Base-by-base conservation (phyloP, 345 rosid genomes). In the Carallia brachiata region DNA sequence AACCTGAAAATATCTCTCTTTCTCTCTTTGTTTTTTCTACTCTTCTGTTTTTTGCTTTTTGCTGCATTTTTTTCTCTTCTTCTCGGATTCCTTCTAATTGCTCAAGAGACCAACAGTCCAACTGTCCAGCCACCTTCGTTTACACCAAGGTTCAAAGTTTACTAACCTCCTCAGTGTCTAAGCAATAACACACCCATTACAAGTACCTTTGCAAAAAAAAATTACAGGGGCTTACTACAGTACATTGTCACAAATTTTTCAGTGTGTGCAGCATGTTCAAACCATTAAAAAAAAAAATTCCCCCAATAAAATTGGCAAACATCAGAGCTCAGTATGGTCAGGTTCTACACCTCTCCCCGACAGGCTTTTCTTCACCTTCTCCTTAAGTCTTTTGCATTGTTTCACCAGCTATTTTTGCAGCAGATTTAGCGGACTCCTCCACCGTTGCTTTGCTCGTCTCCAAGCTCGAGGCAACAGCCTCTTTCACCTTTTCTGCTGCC, bases 391-490 rank as follows among this genome's bases (percentile, higher is more conserved):
- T 52, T 3, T 75, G 60, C 6, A 65, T 18, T 2, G 70, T 52
- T 58, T 75, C 47, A 12, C 54, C 63, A 0, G 66, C 73, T 30
- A 75, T 9, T 17, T 52, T 58, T 1, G 70, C 70, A 0, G 74
- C 78, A 17, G 70, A 63, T 68, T 59, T 75, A 0, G 78, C 73
- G 0, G 66, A 56, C 23, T 50, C 54, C 13, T 69, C 70, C 54
- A 75, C 52, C 1, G 70, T 32, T 48, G 52, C 74, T 75, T 75
- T 69, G 34, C 56, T 61, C 56, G 63, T 70, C 54, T 55, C 73
- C 65, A 75, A n/a, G 23, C 78, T 69, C 66, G 15, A 62, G 10
- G 47, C 70, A 6, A 52, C 62, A 12, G 63, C 78, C 62, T 75
- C 74, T 64, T 50, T 60, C 71, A 59, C 47, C 16, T 60, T 68